phyloP scores from a whole-genome alignment of 768 basidiomycete species.

The Leccinum pellstonianum region DNA sequence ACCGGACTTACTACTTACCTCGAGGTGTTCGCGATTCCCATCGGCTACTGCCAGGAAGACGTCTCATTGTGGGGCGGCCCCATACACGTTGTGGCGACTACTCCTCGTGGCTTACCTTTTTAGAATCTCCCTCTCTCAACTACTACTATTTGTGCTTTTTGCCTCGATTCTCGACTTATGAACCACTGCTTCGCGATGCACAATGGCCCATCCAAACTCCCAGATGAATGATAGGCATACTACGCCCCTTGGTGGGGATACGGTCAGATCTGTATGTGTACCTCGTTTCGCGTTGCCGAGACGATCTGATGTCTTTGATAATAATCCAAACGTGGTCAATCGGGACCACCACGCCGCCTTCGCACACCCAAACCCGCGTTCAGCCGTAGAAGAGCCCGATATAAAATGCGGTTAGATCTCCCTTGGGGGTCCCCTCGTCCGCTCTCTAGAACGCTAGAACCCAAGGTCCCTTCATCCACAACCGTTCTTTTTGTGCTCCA shows the following conservation, averaged over 20 bases:
- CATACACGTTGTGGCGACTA: background rate
- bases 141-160: background rate
- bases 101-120: background rate
- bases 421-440: background rate
- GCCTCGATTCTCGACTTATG: background rate
- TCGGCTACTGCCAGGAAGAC: background rate
- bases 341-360: background rate
- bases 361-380: background rate
- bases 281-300: background rate
- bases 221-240: background rate
- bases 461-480: background rate
- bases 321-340: background rate
- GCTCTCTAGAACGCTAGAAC: background rate
- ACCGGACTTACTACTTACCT: background rate
- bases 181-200: background rate
- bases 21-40: background rate
- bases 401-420: constrained; percentile 6
- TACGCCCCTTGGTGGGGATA: background rate
- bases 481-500: background rate
- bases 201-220: background rate
- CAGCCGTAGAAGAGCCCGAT: background rate
- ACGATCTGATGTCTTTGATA: background rate
- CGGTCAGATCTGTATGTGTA: background rate
- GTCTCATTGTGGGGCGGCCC: background rate
- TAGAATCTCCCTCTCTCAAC: background rate